Conservation (phyloP, 768 basidiomycete species). For the Austroboletus eburneus region DNA sequence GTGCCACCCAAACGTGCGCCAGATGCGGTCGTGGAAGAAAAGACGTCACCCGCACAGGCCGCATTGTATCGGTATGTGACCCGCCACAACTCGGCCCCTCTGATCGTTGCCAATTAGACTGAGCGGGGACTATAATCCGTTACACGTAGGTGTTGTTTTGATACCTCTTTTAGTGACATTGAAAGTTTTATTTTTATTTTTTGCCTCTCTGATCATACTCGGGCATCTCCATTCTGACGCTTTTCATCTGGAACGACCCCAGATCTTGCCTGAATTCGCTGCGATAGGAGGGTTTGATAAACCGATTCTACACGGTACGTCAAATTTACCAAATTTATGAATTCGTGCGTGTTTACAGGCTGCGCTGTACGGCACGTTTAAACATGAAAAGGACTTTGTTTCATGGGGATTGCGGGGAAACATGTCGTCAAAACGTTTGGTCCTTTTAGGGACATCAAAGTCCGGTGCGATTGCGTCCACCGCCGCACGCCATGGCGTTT, state of each 20-base stretch:
- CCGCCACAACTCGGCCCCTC: too few species aligned
- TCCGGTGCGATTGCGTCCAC: conserved; percentile 46
- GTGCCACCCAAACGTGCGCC: conserved; percentile 76
- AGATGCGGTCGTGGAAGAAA: conserved; percentile 85
- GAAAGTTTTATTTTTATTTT: conserved; percentile 2
- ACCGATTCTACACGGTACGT: conserved; percentile 72
- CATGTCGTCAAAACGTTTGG: conserved; percentile 89
- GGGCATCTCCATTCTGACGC: not conserved
- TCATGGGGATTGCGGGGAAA: conserved; percentile 89
- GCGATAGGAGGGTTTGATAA: conserved; percentile 92
- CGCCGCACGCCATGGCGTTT: not conserved
- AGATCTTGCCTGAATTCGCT: conserved; percentile 93
- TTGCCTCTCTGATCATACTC: not conserved
- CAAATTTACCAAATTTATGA: too few species aligned
- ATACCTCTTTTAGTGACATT: not conserved
- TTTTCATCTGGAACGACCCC: conserved; percentile 3
- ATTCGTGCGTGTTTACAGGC: too few species aligned
- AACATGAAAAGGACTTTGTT: conserved; percentile 61
- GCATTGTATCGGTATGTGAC: conserved; percentile 78
- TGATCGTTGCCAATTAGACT: conserved; percentile 41
- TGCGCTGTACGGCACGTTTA: too few species aligned
- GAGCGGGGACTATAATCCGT: conserved; percentile 88
- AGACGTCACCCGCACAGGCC: conserved; percentile 77
- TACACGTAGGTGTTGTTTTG: conserved; percentile 56
- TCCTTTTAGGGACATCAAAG: conserved; percentile 89